A percentile compares a stretch with the other conserved stretches of the same genome.
Conservation (phyloP, 108 stramenopile genomes). For the Conticribra guillardii region DNA sequence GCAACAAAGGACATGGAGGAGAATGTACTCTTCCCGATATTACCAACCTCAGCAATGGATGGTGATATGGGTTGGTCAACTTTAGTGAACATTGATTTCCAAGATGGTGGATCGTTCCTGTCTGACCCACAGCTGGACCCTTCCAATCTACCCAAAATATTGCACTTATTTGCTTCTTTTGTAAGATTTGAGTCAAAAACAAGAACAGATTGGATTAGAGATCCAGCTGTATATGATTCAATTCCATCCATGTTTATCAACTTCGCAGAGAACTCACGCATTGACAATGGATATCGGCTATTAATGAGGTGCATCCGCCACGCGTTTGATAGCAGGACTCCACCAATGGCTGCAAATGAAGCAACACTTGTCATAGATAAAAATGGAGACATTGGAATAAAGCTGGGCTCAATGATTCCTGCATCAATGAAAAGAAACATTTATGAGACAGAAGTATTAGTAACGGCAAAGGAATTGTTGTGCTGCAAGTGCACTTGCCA, state of each 20-base stretch:
- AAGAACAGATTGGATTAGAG: slow-evolving; percentile 8
- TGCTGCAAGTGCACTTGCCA: slow-evolving; percentile 37
- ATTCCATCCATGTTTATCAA: slow-evolving; percentile 11
- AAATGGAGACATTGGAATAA: slow-evolving; percentile 16
- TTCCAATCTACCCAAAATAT: neutral
- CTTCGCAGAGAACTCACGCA: slow-evolving; percentile 13
- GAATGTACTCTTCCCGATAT: neutral
- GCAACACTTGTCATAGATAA: slow-evolving; percentile 13
- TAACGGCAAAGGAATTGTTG: slow-evolving; percentile 10
- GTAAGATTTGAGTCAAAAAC: slow-evolving; percentile 3
- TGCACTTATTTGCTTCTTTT: slow-evolving; percentile 5
- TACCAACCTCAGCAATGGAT: neutral
- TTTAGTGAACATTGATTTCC: neutral
- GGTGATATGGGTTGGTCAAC: neutral
- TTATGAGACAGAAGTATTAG: slow-evolving; percentile 5
- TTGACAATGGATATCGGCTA: slow-evolving; percentile 15
- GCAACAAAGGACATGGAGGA: neutral
- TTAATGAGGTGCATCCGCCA: slow-evolving; percentile 14
- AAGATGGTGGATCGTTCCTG: slow-evolving; percentile 11
- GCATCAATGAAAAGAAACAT: slow-evolving; percentile 27
- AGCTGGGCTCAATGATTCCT: slow-evolving; percentile 3
- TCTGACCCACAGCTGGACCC: slow-evolving; percentile 2
- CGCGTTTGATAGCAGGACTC: slow-evolving; percentile 19
- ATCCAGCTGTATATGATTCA: slow-evolving; percentile 14
- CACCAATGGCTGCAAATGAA: slow-evolving; percentile 2